A percentile compares a stretch with the other conserved stretches of the same genome.
Evolutionary conservation across 352 stramenopile species (phyloP).

Genomic region (Phytophthora macrochlamydospora): DNA sequence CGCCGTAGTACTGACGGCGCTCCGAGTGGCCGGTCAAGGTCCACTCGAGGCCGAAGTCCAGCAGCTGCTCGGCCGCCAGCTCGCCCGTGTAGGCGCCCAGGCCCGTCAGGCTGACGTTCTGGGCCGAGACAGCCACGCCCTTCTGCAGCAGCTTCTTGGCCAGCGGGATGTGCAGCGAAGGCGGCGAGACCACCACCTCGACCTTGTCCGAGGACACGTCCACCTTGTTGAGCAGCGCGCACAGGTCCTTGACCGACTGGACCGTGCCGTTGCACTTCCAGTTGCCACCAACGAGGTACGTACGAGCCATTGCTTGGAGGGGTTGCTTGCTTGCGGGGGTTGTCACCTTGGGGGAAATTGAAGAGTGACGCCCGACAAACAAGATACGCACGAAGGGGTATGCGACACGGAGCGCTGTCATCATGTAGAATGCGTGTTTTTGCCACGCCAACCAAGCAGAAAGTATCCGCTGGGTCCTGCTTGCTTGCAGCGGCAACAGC

Average conservation of each 20-base stretch:
- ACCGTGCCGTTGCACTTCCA: constrained; percentile 77
- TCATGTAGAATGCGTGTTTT: too few relatives aligned
- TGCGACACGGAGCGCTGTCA: not conserved
- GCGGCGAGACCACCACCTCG: constrained; percentile 79
- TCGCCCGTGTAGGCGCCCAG: constrained; percentile 93
- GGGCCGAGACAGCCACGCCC: constrained; percentile 73
- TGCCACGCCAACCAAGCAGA: too few relatives aligned
- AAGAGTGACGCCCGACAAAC: not conserved
- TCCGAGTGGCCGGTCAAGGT: constrained; percentile 90
- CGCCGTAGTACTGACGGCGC: constrained; percentile 81
- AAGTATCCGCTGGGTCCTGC: too few relatives aligned
- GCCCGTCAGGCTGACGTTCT: constrained; percentile 88
- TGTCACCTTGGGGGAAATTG: constrained; percentile 21
- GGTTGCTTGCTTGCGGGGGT: constrained; percentile 7
- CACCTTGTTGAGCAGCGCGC: constrained; percentile 83
- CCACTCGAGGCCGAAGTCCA: constrained; percentile 66
- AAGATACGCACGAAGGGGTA: not conserved
- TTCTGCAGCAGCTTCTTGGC: constrained; percentile 58
- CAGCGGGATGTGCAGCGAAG: constrained; percentile 54
- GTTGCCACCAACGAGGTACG: constrained; percentile 54
- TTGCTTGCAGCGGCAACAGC: too few relatives aligned
- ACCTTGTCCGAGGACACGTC: constrained; percentile 62
- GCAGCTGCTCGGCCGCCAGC: constrained; percentile 89
- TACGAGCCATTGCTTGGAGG: constrained; percentile 31
- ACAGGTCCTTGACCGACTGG: constrained; percentile 86